Evolutionary conservation across 345 rosid genomes (phyloP), one percentile per base, ranked within the genome.

Genomic region (Pistacia atlantica): DNA sequence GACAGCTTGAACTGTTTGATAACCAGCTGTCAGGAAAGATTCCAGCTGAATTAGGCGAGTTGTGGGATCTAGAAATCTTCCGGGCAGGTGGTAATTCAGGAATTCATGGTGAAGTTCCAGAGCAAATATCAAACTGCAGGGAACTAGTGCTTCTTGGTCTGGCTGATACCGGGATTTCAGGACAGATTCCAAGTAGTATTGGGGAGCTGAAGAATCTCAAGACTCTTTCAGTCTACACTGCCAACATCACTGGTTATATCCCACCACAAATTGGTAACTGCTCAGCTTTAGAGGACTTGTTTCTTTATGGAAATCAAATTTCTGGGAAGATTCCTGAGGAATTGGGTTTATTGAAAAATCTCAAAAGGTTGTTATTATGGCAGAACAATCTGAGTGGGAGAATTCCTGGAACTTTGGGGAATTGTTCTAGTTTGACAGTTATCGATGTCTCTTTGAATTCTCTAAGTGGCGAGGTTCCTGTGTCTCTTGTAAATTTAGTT

Each of bases 71-170:
- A 71, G 82, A 87, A 83, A 84, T 74, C 38, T 80, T 91, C 42
- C 89, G 96, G 16, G 88, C 86, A 0, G 96, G 96, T 3, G 96
- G 96, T 45, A 91, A 91, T 64, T 61, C 77, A n/a, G 88, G 85
- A 74, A 80, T 91, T 60, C 80, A 42, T 13, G 90, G 96, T 57
- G 88, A 85, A 69, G 85, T 91, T 61, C 96, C 96, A 28, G 67
- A 57, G 80, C 83, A 84, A 86, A 83, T 91, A 75, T 82, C 89
- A 13, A 85, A 82, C 85, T 91, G 96, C 82, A 82, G 74, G 37
- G 54, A 58, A 11, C 82, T 91, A 11, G 51, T 68, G 16, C 78
- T 80, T 76, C 78, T 91, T 59, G 96, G 96, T 22, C 91, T 91
- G 18, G 91, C 96, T 17, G 96, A 91, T 65, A 89, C 96, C 0